phyloP scores from a whole-genome alignment of 2,329 filamentous ascomycete genomes.

The Ophiostoma sp. region DNA sequence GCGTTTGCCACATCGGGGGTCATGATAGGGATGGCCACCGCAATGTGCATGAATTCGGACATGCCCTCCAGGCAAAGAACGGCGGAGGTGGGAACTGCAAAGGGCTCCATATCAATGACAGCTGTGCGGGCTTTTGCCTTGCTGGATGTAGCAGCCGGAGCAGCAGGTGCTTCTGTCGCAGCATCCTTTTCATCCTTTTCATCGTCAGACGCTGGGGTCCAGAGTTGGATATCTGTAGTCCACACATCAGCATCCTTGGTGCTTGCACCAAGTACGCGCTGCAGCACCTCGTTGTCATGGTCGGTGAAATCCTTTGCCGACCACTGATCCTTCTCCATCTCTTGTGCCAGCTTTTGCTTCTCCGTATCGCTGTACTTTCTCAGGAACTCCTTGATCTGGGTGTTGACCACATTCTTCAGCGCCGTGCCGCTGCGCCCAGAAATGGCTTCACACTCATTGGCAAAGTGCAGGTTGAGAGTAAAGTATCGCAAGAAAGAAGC shows the following conservation, averaged over 20 bases:
- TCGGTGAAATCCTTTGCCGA: conserved; percentile 69
- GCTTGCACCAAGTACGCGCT: conserved; percentile 62
- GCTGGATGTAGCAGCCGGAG: conserved; percentile 28
- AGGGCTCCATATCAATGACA: conserved; percentile 75
- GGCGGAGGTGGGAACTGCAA: conserved; percentile 79
- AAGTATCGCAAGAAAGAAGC: conserved; percentile 75
- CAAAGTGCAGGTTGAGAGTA: conserved; percentile 73
- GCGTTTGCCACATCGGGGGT: conserved; percentile 73
- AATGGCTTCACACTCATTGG: conserved; percentile 79
- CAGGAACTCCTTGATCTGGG: conserved; percentile 76
- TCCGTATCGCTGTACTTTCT: conserved; percentile 64
- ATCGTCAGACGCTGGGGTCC: conserved; percentile 42
- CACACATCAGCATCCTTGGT: conserved; percentile 64
- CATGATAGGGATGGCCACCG: conserved; percentile 82
- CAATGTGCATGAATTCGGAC: conserved; percentile 74
- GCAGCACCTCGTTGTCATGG: conserved; percentile 54
- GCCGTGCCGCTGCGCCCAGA: conserved; percentile 71
- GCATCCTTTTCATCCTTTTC: conserved; percentile 29
- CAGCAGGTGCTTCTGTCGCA: conserved; percentile 28
- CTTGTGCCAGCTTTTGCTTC: conserved; percentile 67
- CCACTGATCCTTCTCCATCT: conserved; percentile 79
- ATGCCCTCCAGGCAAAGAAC: conserved; percentile 75
- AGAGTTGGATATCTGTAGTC: conserved; percentile 56
- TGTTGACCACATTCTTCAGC: conserved; percentile 73
- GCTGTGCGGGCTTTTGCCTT: conserved; percentile 68